These are phyloP conservation scores for Epichloe glyceriae DNA, from an alignment of 2,329 filamentous ascomycete species.

Conservation along the genomic window DNA sequence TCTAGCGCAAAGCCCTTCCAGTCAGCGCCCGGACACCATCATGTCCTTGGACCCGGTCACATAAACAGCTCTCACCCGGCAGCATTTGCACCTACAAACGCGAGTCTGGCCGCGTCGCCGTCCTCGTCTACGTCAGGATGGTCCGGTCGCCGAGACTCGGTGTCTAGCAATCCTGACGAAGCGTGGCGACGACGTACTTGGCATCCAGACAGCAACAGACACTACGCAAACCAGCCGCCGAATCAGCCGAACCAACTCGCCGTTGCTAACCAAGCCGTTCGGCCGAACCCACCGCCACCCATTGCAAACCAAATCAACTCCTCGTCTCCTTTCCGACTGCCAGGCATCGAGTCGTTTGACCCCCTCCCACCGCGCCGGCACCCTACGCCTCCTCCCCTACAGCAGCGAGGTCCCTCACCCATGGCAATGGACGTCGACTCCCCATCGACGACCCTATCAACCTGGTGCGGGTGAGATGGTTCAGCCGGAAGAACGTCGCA, in stretches of 20 bases:
- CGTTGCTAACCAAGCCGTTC: slow-evolving; percentile 55
- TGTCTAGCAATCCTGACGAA: slow-evolving; percentile 50
- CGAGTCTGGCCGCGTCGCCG: slow-evolving; percentile 51
- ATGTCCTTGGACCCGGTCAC: slow-evolving; percentile 40
- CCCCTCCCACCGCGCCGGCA: slow-evolving; percentile 49
- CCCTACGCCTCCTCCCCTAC: slow-evolving; percentile 44
- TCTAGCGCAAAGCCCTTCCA: slow-evolving; percentile 65
- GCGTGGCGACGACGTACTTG: slow-evolving; percentile 77
- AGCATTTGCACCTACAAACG: slow-evolving; percentile 42
- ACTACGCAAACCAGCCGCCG: slow-evolving; percentile 39
- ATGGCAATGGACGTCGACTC: slow-evolving; percentile 57
- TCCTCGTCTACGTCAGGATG: slow-evolving; percentile 50
- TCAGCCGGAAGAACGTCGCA: slow-evolving; percentile 33
- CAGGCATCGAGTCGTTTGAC: slow-evolving; percentile 87
- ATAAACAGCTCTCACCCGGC: slow-evolving; percentile 41
- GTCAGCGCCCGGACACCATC: slow-evolving; percentile 45
- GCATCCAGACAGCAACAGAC: slow-evolving; percentile 68
- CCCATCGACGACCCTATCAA: slow-evolving; percentile 20
- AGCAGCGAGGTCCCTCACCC: slow-evolving; percentile 52
- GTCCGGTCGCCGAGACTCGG: slow-evolving; percentile 49
- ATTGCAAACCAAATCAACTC: slow-evolving; percentile 32
- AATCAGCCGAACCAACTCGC: slow-evolving; percentile 60
- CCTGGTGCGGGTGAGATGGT: slow-evolving; percentile 17
- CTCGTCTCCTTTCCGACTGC: slow-evolving; percentile 55
- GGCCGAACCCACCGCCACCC: slow-evolving; percentile 39